Conservation (phyloP, 345 rosid species). For the Limnanthes douglasii region DNA sequence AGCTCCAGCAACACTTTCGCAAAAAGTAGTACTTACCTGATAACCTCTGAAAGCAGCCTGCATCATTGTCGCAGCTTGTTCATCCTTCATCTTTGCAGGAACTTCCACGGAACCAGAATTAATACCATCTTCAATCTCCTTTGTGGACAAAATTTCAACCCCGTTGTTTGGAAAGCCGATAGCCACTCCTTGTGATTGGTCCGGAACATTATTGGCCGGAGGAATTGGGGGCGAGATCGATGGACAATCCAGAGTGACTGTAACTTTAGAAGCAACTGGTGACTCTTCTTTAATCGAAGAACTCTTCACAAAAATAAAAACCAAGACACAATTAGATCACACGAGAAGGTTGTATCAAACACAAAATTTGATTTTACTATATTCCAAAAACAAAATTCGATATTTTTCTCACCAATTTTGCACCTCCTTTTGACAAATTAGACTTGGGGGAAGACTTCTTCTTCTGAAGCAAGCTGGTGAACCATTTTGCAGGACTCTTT, state of each 20-base stretch:
- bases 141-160: slow-evolving; percentile 6
- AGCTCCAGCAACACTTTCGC: no score
- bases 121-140: slow-evolving; percentile 8
- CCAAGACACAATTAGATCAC: slow-evolving; percentile 4
- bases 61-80: slow-evolving; percentile 44
- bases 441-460: slow-evolving; percentile 54
- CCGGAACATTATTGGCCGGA: slow-evolving; percentile 12
- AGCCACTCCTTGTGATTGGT: slow-evolving; percentile 10
- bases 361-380: not conserved
- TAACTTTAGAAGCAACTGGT: slow-evolving; percentile 25
- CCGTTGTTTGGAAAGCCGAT: slow-evolving; percentile 15
- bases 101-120: slow-evolving; percentile 20
- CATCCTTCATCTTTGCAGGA: slow-evolving; percentile 25
- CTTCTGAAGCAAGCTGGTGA: slow-evolving; percentile 58
- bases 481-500: slow-evolving; percentile 72
- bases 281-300: slow-evolving; percentile 33
- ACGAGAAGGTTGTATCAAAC: not conserved
- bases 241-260: slow-evolving; percentile 20
- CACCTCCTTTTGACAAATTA: slow-evolving; percentile 31
- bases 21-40: slow-evolving; percentile 30
- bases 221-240: slow-evolving; percentile 16
- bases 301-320: slow-evolving; percentile 22
- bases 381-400: not conserved
- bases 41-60: slow-evolving; percentile 68
- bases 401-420: slow-evolving; percentile 23